Conservation (phyloP, 176 grass and related monocot genomes). For the Cocos nucifera region DNA sequence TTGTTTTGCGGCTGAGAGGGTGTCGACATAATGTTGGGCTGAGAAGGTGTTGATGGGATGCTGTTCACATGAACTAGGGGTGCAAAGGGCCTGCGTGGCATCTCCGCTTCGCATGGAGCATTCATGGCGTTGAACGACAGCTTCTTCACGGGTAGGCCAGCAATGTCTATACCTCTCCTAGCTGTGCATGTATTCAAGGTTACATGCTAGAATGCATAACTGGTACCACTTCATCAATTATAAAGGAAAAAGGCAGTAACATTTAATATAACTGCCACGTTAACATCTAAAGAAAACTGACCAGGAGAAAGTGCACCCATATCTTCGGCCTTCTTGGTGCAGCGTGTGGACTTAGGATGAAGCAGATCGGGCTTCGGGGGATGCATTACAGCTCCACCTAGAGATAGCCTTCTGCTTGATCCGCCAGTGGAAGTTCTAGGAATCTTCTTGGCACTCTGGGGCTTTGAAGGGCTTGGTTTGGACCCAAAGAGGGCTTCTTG, state of each 20-base stretch:
- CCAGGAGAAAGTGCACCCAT: slow-evolving; percentile 39
- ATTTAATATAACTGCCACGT: no score
- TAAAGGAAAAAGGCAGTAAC: background rate
- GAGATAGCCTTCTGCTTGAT: slow-evolving; percentile 43
- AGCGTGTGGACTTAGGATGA: slow-evolving; percentile 36
- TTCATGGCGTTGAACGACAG: slow-evolving; percentile 42
- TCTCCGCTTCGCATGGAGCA: slow-evolving; percentile 25
- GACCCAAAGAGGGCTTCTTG: slow-evolving; percentile 60
- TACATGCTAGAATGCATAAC: background rate
- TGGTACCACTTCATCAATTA: no score
- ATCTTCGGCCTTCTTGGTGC: slow-evolving; percentile 44
- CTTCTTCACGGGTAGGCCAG: slow-evolving; percentile 36
- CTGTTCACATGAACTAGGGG: slow-evolving; percentile 23
- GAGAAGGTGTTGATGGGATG: slow-evolving; percentile 1
- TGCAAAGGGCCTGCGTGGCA: slow-evolving; percentile 46
- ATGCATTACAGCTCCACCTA: slow-evolving; percentile 59
- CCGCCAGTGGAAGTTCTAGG: slow-evolving; percentile 24
- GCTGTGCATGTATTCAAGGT: slow-evolving; percentile 30
- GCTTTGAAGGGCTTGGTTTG: slow-evolving; percentile 69
- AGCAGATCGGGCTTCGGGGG: slow-evolving; percentile 28
- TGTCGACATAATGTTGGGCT: slow-evolving; percentile 7
- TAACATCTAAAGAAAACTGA: slow-evolving; percentile 10
- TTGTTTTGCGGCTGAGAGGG: slow-evolving; percentile 3
- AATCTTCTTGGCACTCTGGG: slow-evolving; percentile 45
- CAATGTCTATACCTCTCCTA: slow-evolving; percentile 34